Base-by-base conservation (phyloP, 371 early-diverging fungal genomes). In the Mortierella sp. region DNA sequence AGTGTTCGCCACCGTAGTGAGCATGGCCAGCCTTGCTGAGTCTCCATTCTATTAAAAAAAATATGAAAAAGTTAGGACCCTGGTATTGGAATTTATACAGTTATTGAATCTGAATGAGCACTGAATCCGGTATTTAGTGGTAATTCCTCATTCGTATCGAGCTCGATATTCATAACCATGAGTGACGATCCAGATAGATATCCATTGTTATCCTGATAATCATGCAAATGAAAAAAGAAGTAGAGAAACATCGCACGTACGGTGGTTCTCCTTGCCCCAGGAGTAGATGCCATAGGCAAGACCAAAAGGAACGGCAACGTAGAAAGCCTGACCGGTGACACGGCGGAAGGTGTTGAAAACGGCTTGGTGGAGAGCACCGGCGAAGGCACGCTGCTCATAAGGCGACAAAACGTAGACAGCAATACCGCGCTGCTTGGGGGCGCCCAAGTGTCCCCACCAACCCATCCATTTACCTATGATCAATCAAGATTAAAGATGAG, bases 331-430 rank as follows among this genome's bases (percentile, higher is more conserved):
- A 59, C 90, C 89, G 52, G 87, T 78, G 65, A 90, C 86, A 78
- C 95, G 92, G 73, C 94, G 92, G 83, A 92, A 86, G 68, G 93
- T 89, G 90, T 94, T 94, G 90, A 92, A 92, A 53, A 94, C 85
- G 43, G 93, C 93, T 69, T 92, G 89, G 77, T 87, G 88, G 66
- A 90, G 83, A 60, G 88, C 91, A 77, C 93, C 93, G 69, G 93
- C 93, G 69, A 94, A 94, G 71, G 91, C 86, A 72, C 89, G 91
- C 85, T 94, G 94, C 85, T 94, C 90, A 87, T 88, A 94, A 50
- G 94, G 92, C 41, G 96, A 95, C 60, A 94, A 84, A 67, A 88
- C 67, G 87, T 95, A 95, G 28, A 91, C 89, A 64, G 86, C 88
- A 66, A 94, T 87, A 82, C 93, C 93, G 87, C 90, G 89, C 76